Conservation (phyloP, 2,329 filamentous ascomycete genomes). For the Aspergillus sp. region DNA sequence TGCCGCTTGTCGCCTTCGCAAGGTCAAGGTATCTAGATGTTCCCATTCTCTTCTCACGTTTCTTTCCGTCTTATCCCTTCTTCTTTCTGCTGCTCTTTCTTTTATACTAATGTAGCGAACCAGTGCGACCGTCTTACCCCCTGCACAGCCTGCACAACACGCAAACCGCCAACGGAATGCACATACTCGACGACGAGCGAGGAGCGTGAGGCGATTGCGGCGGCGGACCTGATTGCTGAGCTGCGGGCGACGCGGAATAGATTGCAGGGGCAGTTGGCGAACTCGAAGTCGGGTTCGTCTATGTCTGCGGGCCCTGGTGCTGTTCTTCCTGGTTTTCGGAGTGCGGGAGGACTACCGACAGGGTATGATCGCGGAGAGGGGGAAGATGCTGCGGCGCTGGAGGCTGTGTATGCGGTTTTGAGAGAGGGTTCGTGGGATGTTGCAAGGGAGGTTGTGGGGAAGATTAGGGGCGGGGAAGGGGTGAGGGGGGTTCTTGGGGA, state of each 20-base stretch:
- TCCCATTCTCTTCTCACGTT: neutral
- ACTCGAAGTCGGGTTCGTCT: neutral
- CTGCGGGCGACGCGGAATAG: slow-evolving; percentile 16
- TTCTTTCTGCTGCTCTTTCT: neutral
- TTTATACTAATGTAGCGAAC: too few relatives aligned
- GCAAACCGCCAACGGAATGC: slow-evolving; percentile 20
- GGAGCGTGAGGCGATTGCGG: slow-evolving; percentile 25
- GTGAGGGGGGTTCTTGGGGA: slow-evolving; percentile 12
- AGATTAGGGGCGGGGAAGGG: slow-evolving; percentile 17
- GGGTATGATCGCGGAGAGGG: neutral
- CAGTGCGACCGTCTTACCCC: slow-evolving; percentile 26
- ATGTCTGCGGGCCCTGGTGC: neutral
- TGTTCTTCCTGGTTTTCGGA: neutral
- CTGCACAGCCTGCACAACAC: slow-evolving; percentile 24
- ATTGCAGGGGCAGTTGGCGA: slow-evolving; percentile 14
- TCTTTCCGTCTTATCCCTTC: neutral
- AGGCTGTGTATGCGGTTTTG: slow-evolving; percentile 20
- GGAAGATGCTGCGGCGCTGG: slow-evolving; percentile 14
- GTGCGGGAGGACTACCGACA: neutral
- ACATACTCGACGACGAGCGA: slow-evolving; percentile 20
- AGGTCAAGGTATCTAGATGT: slow-evolving; percentile 21
- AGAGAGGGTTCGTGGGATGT: slow-evolving; percentile 15
- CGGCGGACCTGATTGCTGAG: slow-evolving; percentile 23
- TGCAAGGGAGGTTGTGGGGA: slow-evolving; percentile 16
- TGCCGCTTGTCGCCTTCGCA: slow-evolving; percentile 19